Base-by-base conservation (phyloP, 2,329 filamentous ascomycete species). In the Cytospora leucostoma region DNA sequence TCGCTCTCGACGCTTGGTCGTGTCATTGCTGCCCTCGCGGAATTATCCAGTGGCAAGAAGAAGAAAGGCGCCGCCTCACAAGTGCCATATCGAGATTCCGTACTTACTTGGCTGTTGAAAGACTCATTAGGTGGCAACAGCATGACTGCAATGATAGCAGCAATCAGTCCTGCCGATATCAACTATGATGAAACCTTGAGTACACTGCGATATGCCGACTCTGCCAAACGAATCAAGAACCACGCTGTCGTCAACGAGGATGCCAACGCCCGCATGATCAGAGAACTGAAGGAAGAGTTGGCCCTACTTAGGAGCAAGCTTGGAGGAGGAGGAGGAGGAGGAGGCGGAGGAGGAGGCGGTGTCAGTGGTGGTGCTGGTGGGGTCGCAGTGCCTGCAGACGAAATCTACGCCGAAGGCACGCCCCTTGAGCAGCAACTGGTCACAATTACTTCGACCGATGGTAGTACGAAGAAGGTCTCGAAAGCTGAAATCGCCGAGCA, bases 101-200 rank as follows among this genome's bases (percentile, higher is more conserved):
- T 99, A 56, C 79, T 99, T 68, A 99, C 95, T 1, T 99, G 95
- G 95, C 80, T 99, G 52, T 78, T 99, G 68, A 99, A 99, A 74
- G 96, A 99, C 75, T 98, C 94, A 4, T 79, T 99, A 7, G 95
- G 95, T 74, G 95, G 95, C 72, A 99, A 99, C 82, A 98, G 94
- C 75, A 94, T 98, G 91, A 99, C 95, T 32, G 95, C 95, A 65
- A 99, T 99, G 96, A 99, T 99, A 82, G 96, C 95, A 57, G 94
- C 94, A 59, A 97, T 99, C 73, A 97, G 93, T 72, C 95, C 95
- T 4, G 95, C 95, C 61, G 95, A 99, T 77, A 98, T 98, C 80
- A 99, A 99, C 77, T 98, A 96, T 73, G 95, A 99, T 69, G 95
- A 99, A 77, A 99, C 96, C 0, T 82, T 99, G 19, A 95, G 93